Conservation (phyloP, 306 rosid genomes). For the Dalbergia oliveri region DNA sequence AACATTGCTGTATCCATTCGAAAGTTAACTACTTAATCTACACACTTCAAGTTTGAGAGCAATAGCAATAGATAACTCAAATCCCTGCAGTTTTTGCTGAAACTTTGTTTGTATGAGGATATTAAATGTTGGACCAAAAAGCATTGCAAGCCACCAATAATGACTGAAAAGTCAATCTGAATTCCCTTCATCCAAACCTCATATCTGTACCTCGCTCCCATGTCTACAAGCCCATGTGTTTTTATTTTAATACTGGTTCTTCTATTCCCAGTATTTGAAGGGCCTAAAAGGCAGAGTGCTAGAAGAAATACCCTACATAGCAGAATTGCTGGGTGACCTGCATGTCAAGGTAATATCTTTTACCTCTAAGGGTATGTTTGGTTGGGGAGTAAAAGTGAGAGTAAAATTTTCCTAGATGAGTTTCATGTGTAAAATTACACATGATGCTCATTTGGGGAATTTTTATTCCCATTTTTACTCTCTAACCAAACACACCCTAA, state of each 20-base stretch:
- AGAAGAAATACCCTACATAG: conserved; percentile 67
- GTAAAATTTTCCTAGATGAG: no score
- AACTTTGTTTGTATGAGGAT: conserved; percentile 23
- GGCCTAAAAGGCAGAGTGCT: conserved; percentile 57
- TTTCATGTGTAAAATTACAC: no score
- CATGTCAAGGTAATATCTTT: conserved; percentile 64
- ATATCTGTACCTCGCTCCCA: conserved; percentile 20
- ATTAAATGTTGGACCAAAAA: conserved; percentile 23
- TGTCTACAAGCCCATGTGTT: conserved; percentile 34
- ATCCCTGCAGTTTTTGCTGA: not conserved
- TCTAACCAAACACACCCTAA: no score
- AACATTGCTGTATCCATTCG: conserved; percentile 12
- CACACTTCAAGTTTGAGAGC: conserved; percentile 29
- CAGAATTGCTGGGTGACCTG: conserved; percentile 65
- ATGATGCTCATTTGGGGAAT: no score
- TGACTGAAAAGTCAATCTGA: conserved; percentile 11
- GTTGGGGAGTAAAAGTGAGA: no score
- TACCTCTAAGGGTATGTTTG: no score
- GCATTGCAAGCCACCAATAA: conserved; percentile 19
- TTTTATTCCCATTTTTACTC: no score
- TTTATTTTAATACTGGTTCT: conserved; percentile 44
- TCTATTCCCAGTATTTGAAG: conserved; percentile 66
- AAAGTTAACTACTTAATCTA: conserved; percentile 16
- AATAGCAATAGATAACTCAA: conserved; percentile 4
- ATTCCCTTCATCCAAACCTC: conserved; percentile 36